Evolutionary conservation across 495 filamentous ascomycete genomes (phyloP).

Genomic region (Neurospora sp.): DNA sequence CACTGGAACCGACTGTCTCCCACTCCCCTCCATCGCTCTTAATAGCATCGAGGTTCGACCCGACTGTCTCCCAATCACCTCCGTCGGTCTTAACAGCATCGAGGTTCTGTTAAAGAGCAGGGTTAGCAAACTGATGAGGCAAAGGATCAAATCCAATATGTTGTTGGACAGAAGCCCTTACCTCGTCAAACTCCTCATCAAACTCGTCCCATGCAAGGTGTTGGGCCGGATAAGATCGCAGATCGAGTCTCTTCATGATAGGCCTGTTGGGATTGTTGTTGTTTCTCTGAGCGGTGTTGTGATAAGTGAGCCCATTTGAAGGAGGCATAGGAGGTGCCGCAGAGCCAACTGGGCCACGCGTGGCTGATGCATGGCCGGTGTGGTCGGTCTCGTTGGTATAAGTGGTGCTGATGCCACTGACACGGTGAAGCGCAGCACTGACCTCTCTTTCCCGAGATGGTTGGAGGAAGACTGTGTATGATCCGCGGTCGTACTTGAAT

Average conservation of each 20-base stretch:
- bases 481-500: conserved; percentile 21
- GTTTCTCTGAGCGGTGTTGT: not conserved
- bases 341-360: not conserved
- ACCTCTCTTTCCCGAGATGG: conserved; percentile 19
- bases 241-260: conserved; percentile 1
- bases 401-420: conserved; percentile 6
- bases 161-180: not conserved
- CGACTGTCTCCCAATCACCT: conserved; percentile 22
- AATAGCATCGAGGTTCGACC: conserved; percentile 6
- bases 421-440: conserved; percentile 14
- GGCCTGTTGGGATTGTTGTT: conserved; percentile 4
- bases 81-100: conserved; percentile 13
- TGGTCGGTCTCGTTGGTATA: not conserved
- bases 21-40: conserved; percentile 17
- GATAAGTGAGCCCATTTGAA: not conserved
- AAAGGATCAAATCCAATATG: not conserved
- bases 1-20: conserved; percentile 18
- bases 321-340: not conserved
- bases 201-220: not conserved
- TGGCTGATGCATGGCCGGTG: not conserved
- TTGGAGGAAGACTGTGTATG: conserved; percentile 15
- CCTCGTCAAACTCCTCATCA: conserved; percentile 17
- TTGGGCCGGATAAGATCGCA: conserved; percentile 4
- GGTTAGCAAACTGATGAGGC: not conserved
- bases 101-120: conserved; percentile 4